Evolutionary conservation across 2,329 filamentous ascomycete species (phyloP).

Genomic region (Chrysoporthe austroafricana): DNA sequence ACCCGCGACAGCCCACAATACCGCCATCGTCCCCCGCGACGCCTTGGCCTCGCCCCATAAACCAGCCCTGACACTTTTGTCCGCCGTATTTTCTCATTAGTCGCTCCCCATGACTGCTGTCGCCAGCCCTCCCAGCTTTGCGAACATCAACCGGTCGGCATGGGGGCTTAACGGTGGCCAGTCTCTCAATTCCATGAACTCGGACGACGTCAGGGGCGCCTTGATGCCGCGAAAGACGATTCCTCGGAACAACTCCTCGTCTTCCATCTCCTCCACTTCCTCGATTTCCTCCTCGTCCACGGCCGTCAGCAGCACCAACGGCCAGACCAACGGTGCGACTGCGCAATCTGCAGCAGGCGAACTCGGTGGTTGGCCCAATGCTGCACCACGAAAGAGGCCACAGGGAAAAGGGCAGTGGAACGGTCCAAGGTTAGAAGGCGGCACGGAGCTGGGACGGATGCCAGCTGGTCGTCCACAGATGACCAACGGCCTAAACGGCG

Average conservation of each 20-base stretch:
- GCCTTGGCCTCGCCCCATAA: slow-evolving; percentile 31
- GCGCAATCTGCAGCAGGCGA: slow-evolving; percentile 52
- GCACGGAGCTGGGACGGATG: slow-evolving; percentile 52
- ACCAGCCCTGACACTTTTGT: slow-evolving; percentile 23
- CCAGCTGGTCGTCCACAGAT: slow-evolving; percentile 42
- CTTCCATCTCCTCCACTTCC: slow-evolving; percentile 73
- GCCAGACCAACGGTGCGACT: slow-evolving; percentile 63
- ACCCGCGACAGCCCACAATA: slow-evolving; percentile 21
- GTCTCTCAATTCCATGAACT: slow-evolving; percentile 68
- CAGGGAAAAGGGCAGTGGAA: slow-evolving; percentile 57
- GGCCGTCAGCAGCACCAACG: slow-evolving; percentile 63
- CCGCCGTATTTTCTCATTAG: slow-evolving; percentile 28
- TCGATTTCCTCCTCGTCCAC: slow-evolving; percentile 66
- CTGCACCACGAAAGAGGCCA: slow-evolving; percentile 55
- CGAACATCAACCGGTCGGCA: slow-evolving; percentile 66
- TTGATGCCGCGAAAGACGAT: slow-evolving; percentile 87
- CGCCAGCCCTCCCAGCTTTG: slow-evolving; percentile 66
- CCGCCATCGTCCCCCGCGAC: slow-evolving; percentile 28
- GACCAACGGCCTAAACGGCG: slow-evolving; percentile 50
- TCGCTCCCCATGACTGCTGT: slow-evolving; percentile 67
- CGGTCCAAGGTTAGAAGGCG: slow-evolving; percentile 50
- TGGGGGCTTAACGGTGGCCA: slow-evolving; percentile 64
- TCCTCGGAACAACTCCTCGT: slow-evolving; percentile 88
- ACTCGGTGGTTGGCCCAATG: slow-evolving; percentile 55
- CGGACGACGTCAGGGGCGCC: slow-evolving; percentile 85